Evolutionary conservation across 2,329 filamentous ascomycete species (phyloP).

Genomic region (Pseudogymnoascus sp.): DNA sequence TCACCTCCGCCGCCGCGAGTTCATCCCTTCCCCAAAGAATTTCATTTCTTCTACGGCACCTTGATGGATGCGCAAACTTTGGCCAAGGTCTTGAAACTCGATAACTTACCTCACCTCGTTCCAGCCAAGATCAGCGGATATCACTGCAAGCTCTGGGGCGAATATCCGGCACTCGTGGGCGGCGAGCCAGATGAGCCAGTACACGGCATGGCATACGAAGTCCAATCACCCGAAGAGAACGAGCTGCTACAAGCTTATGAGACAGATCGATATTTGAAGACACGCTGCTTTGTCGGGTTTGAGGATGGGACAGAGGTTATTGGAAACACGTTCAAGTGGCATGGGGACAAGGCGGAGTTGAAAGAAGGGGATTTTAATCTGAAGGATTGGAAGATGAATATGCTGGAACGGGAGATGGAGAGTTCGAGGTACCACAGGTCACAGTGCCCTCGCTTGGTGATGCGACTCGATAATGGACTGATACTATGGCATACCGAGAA

Average conservation of each 20-base stretch:
- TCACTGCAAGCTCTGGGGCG: slow-evolving; percentile 26
- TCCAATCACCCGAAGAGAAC: neutral
- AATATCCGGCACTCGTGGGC: slow-evolving; percentile 24
- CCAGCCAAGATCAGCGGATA: slow-evolving; percentile 22
- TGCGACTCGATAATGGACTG: neutral
- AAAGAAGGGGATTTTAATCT: slow-evolving; percentile 15
- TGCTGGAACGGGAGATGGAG: slow-evolving; percentile 11
- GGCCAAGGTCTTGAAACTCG: slow-evolving; percentile 22
- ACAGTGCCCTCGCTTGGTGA: neutral
- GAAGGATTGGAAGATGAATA: slow-evolving; percentile 15
- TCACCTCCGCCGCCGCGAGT: neutral
- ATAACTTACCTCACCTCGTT: slow-evolving; percentile 17
- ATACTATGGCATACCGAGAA: too few relatives aligned
- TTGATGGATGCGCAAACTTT: slow-evolving; percentile 27
- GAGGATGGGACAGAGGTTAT: slow-evolving; percentile 15
- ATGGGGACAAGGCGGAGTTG: slow-evolving; percentile 10
- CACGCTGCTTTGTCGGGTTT: slow-evolving; percentile 15
- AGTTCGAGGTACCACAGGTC: neutral
- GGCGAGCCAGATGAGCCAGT: slow-evolving; percentile 10
- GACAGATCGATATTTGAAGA: slow-evolving; percentile 13
- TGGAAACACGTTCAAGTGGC: slow-evolving; percentile 14
- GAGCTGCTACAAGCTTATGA: slow-evolving; percentile 14
- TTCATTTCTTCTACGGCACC: slow-evolving; percentile 28
- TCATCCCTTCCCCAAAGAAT: slow-evolving; percentile 17
- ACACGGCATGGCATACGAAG: slow-evolving; percentile 16